Percentiles rank a stretch among this genome's conserved stretches.
phyloP scores from a whole-genome alignment of 768 basidiomycete species.

The Lyophyllum decastes region DNA sequence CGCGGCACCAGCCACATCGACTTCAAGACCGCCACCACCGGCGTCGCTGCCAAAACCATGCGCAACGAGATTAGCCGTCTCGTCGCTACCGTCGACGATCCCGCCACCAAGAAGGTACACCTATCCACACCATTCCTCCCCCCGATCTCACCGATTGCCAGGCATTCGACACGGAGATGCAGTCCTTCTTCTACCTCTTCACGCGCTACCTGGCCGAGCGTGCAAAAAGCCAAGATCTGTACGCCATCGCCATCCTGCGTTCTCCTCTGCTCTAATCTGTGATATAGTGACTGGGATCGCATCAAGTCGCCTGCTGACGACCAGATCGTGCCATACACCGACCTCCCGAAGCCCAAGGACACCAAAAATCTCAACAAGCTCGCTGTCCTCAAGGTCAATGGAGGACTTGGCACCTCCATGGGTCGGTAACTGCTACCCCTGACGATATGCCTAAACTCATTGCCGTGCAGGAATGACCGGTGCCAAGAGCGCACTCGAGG shows the following conservation, averaged over 20 bases:
- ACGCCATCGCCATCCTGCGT: conserved; percentile 27
- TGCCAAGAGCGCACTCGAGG: conserved; percentile 92
- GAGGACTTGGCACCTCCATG: conserved; percentile 91
- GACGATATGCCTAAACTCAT: conserved; percentile 4
- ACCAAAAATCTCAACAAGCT: conserved; percentile 82
- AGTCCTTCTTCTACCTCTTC: conserved; percentile 94
- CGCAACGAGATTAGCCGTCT: conserved; percentile 96
- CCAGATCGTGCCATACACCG: conserved; percentile 82
- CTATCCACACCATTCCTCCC: conserved; percentile 1
- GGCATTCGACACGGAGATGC: conserved; percentile 96
- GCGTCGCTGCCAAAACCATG: conserved; percentile 94
- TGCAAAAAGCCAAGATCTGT: conserved; percentile 88
- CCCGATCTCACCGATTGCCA: conserved; percentile 31
- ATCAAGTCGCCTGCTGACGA: conserved; percentile 87
- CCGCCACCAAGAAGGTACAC: conserved; percentile 76
- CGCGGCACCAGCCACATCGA: conserved; percentile 85
- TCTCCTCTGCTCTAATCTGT: conserved; percentile 7
- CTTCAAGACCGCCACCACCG: conserved; percentile 97
- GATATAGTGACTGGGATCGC: conserved; percentile 78
- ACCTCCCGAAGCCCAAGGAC: conserved; percentile 61
- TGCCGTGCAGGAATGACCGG: conserved; percentile 67
- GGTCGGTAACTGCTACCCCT: conserved; percentile 41
- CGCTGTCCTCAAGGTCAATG: conserved; percentile 94
- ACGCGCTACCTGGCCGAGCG: conserved; percentile 91
- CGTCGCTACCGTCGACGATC: conserved; percentile 83